Percentiles rank a stretch among this genome's conserved stretches.
phyloP scores from a whole-genome alignment of 148 eudicot genomes.

The Nepenthes mirabilis region DNA sequence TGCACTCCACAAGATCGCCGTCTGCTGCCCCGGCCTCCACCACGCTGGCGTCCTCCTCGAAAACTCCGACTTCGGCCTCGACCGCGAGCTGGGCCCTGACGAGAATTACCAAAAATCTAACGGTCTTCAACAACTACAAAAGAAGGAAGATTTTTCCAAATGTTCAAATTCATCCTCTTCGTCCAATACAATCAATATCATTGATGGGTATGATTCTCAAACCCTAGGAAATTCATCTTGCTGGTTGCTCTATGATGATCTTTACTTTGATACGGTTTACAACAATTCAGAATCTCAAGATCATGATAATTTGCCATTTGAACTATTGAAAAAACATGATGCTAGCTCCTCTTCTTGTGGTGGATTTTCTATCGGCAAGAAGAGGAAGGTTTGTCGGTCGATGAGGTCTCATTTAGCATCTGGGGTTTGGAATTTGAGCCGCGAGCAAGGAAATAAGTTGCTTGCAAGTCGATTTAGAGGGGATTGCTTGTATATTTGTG shows the following conservation, averaged over 20 bases:
- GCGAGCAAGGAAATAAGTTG: constrained; percentile 78
- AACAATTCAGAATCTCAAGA: constrained; percentile 27
- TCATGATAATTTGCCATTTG: neutral
- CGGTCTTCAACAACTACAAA: too few species aligned
- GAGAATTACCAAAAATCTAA: constrained; percentile 15
- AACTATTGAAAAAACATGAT: neutral
- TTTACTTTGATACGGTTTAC: constrained; percentile 56
- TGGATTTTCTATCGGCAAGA: constrained; percentile 18
- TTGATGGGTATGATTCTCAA: neutral
- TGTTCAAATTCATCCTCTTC: neutral
- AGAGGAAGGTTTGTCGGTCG: constrained; percentile 20
- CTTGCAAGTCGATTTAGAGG: constrained; percentile 71
- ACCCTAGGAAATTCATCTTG: constrained; percentile 5
- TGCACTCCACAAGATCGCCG: constrained; percentile 51
- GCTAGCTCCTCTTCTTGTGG: neutral
- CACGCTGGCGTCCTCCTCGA: constrained; percentile 77
- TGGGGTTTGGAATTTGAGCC: constrained; percentile 56
- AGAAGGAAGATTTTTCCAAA: too few species aligned
- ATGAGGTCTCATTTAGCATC: constrained; percentile 59
- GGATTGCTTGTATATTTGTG: constrained; percentile 71
- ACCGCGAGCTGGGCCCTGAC: constrained; percentile 61
- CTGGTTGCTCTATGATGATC: constrained; percentile 80
- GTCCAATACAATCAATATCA: neutral
- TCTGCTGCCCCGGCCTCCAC: constrained; percentile 78
- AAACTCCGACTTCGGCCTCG: constrained; percentile 76